A percentile compares a stretch with the other conserved stretches of the same genome.
Conservation (phyloP, 176 grass and related monocot genomes). For the Ampelocalamus luodianensis region DNA sequence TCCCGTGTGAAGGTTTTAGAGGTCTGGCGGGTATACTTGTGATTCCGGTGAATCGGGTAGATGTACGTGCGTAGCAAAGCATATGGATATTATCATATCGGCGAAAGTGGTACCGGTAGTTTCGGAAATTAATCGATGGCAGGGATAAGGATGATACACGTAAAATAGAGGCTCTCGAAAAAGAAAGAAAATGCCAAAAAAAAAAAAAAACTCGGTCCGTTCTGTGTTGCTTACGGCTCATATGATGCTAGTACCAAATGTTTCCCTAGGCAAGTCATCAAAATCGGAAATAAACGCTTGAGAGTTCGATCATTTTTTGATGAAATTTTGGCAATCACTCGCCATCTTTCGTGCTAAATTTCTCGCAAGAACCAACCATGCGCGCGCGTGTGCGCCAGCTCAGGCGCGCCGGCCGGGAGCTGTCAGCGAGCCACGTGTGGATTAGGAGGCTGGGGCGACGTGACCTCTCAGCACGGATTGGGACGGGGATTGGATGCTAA, state of each 20-base stretch:
- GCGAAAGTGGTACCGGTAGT: not conserved
- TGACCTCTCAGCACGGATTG: slow-evolving; percentile 35
- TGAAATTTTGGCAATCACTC: not conserved
- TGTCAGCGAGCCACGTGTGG: slow-evolving; percentile 52
- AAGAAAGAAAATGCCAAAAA: not conserved
- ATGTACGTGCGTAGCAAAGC: not conserved
- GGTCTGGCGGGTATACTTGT: not conserved
- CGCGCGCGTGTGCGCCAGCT: slow-evolving; percentile 23
- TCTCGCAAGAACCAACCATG: not conserved
- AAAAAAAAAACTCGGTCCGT: not conserved
- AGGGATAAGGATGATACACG: not conserved
- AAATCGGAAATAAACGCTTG: not conserved
- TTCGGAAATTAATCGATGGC: not conserved
- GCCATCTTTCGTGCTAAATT: not conserved
- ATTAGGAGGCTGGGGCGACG: slow-evolving; percentile 45
- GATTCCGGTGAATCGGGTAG: not conserved
- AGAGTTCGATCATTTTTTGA: not conserved
- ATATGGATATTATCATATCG: not conserved
- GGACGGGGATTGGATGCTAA: slow-evolving; percentile 24
- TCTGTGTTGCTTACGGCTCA: not conserved
- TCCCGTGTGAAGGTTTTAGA: slow-evolving; percentile 21
- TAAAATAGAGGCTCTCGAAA: not conserved
- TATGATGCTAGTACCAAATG: not conserved
- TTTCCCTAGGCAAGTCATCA: not conserved
- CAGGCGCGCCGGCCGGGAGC: slow-evolving; percentile 42